Evolutionary conservation across 345 rosid species (phyloP), one percentile per base, ranked within the genome.

Genomic region (Aethionema arabicum): DNA sequence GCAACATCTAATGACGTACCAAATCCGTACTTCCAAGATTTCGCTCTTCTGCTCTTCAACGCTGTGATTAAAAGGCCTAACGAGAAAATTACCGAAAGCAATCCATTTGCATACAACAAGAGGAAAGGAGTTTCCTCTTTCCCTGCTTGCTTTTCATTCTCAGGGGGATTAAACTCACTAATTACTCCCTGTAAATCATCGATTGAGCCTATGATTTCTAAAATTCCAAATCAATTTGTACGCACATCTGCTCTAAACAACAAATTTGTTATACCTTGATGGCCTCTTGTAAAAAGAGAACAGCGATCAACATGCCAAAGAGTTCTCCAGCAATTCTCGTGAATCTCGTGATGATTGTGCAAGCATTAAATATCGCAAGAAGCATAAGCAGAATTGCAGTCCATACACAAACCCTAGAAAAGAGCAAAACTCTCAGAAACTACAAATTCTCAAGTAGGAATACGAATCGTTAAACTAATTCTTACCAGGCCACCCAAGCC

Each of bases 401-500:
- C 91, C 95, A 85, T 11, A 80, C 85, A 66, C 95, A 86, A 32
- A 89, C 91, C 90, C 90, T 77, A 72, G 11, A 52, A 12, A 63
- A 48, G n/a, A n/a, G 46, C 12, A 30, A 9, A 52, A 32, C 16
- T 49, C 37, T 35, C 4, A 37, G 6, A 43, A 49, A 9, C 56
- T 16, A 6, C 7, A 15, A 36, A 36, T 1, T 14, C n/a, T 7
- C 2, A 29, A 31, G 12, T 5, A 32, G 11, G 8, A 66, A 52
- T 21, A 21, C 27, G 8, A 8, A 32, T n/a, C 0, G 12, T 3
- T 42, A 7, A 12, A 36, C 31, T 36, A 27, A 56, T 29, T 14
- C 72, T 78, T 78, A 90, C 93, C 98, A 91, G 55, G 80, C 91
- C 35, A 78, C 74, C 96, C 98, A 91, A 60, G 98, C 86, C 32